Evolutionary conservation across 1,284 basidiomycete species (phyloP).

Genomic region (Ganoderma boninense): DNA sequence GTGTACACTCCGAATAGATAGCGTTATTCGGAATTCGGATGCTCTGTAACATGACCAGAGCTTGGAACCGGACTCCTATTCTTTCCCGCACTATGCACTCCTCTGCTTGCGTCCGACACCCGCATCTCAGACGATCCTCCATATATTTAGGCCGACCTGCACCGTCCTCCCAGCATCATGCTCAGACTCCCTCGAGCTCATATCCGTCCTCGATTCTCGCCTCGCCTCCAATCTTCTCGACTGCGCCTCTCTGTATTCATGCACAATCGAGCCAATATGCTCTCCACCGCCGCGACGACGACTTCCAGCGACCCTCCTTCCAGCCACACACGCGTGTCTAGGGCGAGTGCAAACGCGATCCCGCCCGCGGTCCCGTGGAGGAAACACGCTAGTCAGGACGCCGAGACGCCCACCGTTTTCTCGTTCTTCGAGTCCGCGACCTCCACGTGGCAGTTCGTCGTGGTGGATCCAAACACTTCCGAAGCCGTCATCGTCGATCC

Average conservation of each 20-base stretch:
- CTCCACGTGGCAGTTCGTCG: slow-evolving; percentile 49
- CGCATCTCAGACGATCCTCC: not conserved
- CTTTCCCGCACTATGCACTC: not conserved
- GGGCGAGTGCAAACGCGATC: slow-evolving; percentile 22
- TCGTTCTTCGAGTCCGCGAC: slow-evolving; percentile 45
- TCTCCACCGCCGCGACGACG: not conserved
- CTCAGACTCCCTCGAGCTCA: not conserved
- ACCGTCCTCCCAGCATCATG: not conserved
- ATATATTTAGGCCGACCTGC: not conserved
- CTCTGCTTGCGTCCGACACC: not conserved
- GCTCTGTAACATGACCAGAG: not conserved
- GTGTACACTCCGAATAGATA: not conserved
- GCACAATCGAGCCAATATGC: not conserved
- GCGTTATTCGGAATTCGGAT: slow-evolving; percentile 31
- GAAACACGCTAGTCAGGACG: slow-evolving; percentile 34
- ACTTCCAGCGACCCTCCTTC: not conserved
- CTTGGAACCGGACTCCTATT: not conserved
- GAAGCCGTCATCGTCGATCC: slow-evolving; percentile 48
- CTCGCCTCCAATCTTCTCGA: not conserved
- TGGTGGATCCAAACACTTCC: slow-evolving; percentile 43
- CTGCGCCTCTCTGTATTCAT: not conserved
- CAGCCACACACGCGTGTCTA: slow-evolving; percentile 11
- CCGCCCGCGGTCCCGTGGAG: slow-evolving; percentile 38
- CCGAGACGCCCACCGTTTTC: slow-evolving; percentile 38
- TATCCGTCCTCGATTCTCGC: not conserved